phyloP scores from a whole-genome alignment of 352 stramenopile genomes.

The Nannochloropsis limnetica region DNA sequence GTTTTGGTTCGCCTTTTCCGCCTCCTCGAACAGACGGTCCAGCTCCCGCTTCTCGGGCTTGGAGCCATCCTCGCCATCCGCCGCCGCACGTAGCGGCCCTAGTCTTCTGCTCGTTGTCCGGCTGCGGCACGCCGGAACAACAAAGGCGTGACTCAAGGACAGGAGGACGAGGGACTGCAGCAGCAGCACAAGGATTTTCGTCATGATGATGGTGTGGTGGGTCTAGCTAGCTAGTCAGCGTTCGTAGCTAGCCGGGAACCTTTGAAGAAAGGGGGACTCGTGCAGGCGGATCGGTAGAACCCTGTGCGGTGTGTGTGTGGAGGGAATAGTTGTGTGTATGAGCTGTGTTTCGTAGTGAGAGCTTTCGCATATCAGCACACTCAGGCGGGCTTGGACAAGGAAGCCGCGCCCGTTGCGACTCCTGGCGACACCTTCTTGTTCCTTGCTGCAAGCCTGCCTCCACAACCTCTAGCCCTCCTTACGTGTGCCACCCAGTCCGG shows the following conservation, averaged over 20 bases:
- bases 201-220: background rate
- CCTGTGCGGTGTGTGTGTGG: background rate
- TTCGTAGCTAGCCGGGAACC: background rate
- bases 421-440: too few species aligned
- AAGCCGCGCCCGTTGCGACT: too few species aligned
- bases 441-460: too few species aligned
- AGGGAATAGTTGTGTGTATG: background rate
- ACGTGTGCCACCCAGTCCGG: background rate
- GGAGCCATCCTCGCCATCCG: background rate
- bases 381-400: background rate
- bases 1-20: constrained; percentile 21
- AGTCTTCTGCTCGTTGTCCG: background rate
- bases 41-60: background rate
- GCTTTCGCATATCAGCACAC: too few species aligned
- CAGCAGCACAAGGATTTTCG: background rate
- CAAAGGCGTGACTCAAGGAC: background rate
- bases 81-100: background rate
- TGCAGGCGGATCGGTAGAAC: background rate
- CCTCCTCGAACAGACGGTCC: constrained; percentile 27
- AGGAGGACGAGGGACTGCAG: background rate
- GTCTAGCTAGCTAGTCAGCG: background rate
- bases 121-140: background rate
- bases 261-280: background rate
- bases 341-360: background rate
- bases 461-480: too few species aligned